Evolutionary conservation across 257 asterid genomes (phyloP).

Genomic region (Haberlea rhodopensis): DNA sequence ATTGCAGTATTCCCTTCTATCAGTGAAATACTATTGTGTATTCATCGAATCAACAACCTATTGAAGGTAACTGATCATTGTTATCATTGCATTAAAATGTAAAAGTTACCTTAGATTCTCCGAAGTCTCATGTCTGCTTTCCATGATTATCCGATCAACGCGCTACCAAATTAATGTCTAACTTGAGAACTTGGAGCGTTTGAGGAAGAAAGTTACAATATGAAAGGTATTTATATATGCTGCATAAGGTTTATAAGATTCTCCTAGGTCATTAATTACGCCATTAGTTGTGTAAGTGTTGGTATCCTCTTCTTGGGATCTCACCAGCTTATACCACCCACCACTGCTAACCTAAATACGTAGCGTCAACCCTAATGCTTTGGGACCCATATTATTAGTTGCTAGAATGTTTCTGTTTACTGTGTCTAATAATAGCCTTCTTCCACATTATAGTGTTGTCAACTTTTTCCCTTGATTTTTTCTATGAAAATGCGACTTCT

Average conservation of each 20-base stretch:
- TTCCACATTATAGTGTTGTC: slow-evolving; percentile 15
- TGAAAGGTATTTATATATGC: slow-evolving; percentile 54
- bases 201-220: slow-evolving; percentile 28
- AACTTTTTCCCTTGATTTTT: slow-evolving; percentile 16
- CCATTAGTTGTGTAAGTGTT: slow-evolving; percentile 6
- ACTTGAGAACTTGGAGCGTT: slow-evolving; percentile 30
- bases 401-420: slow-evolving; percentile 40
- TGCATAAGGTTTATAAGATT: slow-evolving; percentile 35
- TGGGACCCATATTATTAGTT: slow-evolving; percentile 33
- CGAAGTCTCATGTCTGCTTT: slow-evolving; percentile 51
- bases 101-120: slow-evolving; percentile 46
- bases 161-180: slow-evolving; percentile 12
- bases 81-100: slow-evolving; percentile 12
- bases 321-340: slow-evolving; percentile 28
- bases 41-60: background rate
- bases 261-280: slow-evolving; percentile 21
- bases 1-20: background rate
- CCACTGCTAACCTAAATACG: slow-evolving; percentile 19
- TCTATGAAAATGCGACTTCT: slow-evolving; percentile 6
- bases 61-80: background rate
- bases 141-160: slow-evolving; percentile 41
- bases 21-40: background rate
- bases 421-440: slow-evolving; percentile 22
- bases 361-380: slow-evolving; percentile 31
- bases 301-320: slow-evolving; percentile 20